Evolutionary conservation across 1,139 yeast species (phyloP).

Genomic region (Yamadazyma sp.): DNA sequence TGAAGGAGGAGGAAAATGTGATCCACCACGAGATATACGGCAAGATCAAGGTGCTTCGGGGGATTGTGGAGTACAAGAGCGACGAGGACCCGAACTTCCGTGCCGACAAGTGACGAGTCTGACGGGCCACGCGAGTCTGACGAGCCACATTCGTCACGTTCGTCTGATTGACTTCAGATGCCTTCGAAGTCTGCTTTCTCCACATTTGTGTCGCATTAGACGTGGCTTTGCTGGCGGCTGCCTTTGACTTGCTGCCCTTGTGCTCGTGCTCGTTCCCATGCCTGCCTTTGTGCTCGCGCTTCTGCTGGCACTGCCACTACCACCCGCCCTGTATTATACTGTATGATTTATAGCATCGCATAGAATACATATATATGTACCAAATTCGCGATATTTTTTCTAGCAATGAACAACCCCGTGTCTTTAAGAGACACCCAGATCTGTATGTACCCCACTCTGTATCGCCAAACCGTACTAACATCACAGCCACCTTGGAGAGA

Average conservation of each 20-base stretch:
- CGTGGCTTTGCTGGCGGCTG: too few species aligned
- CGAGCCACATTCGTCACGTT: too few species aligned
- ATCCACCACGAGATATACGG: conserved; percentile 56
- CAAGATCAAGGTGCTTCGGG: conserved; percentile 58
- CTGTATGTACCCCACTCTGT: conserved; percentile 5
- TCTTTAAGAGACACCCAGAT: conserved; percentile 15
- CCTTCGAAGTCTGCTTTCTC: too few species aligned
- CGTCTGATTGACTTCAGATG: too few species aligned
- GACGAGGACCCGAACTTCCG: conserved; percentile 14
- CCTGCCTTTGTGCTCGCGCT: too few species aligned
- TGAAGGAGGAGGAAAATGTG: conserved; percentile 47
- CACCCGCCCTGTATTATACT: conserved; percentile 4
- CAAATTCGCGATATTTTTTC: not conserved
- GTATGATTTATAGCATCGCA: not conserved
- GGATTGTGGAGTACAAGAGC: conserved; percentile 51
- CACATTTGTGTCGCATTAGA: too few species aligned
- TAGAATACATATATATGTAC: too few species aligned
- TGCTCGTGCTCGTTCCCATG: too few species aligned
- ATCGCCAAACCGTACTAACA: conserved; percentile 4
- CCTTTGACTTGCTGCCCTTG: too few species aligned
- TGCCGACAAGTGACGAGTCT: too few species aligned
- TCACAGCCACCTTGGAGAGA: conserved; percentile 45
- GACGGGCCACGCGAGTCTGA: too few species aligned
- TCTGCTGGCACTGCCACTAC: not conserved
- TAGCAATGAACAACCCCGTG: not conserved